Evolutionary conservation across 768 basidiomycete species (phyloP), one percentile per base, ranked within the genome.

Genomic region (Hypholoma fasciculare): DNA sequence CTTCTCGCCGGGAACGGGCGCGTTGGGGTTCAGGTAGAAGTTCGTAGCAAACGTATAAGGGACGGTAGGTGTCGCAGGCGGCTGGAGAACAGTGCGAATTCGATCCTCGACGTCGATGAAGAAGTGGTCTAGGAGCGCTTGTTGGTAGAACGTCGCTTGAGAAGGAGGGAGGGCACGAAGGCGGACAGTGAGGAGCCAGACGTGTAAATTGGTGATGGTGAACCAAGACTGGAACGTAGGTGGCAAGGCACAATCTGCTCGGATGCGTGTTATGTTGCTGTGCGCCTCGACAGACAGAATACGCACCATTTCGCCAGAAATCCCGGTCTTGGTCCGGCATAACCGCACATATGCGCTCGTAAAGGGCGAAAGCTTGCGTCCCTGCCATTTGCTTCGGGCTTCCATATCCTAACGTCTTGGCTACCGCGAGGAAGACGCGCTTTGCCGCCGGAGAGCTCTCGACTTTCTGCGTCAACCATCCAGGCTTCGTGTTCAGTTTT

Each of bases 151-250:
- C 63, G 76, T 75, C 20, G 90, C 91, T 53, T 89, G 80, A 1
- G 83, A 79, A 13, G 75, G 67, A 2, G 88, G 94, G 11, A 98
- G 84, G 0, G 91, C 86, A 19, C 96, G 92, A 9, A 97, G 81
- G 20, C 96, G 90, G 53, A 92, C 90, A 16, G 89, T 89, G 50
- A 96, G 84, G 63, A 98, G 78, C 90, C 95, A 96, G 49, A 98
- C 78, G 72, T 98, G 94, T 27, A 98, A 79, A 62, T 96, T 94
- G 27, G 93, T 93, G 51, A 97, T 76, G 4, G 92, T 92, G 75
- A 98, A 98, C 92, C 95, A 98, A 14, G 96, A 92, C 67, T 98
- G 96, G 72, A 96, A 97, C 0, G 96, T 97, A 12, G 89, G 89
- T 9, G 96, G 94, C 6, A 98, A 80, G 58, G 79, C 80, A 66